phyloP scores from a whole-genome alignment of 2,329 filamentous ascomycete species.

The Seiridium cupressi region DNA sequence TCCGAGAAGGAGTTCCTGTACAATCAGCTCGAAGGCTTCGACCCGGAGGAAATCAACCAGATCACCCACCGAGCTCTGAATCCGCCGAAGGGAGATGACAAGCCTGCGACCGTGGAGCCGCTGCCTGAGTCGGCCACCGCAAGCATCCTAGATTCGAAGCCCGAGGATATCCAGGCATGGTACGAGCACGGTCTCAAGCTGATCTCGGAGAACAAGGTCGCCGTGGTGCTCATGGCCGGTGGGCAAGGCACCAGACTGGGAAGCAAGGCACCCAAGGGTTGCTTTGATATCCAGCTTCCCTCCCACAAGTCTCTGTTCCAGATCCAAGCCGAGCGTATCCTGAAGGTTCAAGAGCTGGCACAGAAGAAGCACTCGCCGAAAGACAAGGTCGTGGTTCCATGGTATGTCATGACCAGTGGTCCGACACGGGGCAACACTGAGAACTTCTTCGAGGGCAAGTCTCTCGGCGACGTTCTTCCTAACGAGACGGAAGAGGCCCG shows the following conservation, averaged over 20 bases:
- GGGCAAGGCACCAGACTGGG: slow-evolving; percentile 94
- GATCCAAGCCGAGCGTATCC: slow-evolving; percentile 93
- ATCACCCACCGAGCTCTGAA: slow-evolving; percentile 80
- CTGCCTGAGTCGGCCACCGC: slow-evolving; percentile 83
- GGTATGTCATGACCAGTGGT: slow-evolving; percentile 99
- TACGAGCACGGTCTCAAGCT: slow-evolving; percentile 81
- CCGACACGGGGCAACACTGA: slow-evolving; percentile 91
- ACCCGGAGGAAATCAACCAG: slow-evolving; percentile 83
- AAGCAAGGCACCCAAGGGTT: slow-evolving; percentile 94
- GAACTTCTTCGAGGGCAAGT: slow-evolving; percentile 67
- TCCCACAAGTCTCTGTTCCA: slow-evolving; percentile 95
- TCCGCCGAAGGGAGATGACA: slow-evolving; percentile 63
- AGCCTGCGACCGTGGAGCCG: slow-evolving; percentile 61
- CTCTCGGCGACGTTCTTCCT: slow-evolving; percentile 23
- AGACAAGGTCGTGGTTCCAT: slow-evolving; percentile 70
- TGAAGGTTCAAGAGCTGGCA: slow-evolving; percentile 79
- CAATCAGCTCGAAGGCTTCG: slow-evolving; percentile 77
- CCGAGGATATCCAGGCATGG: slow-evolving; percentile 78
- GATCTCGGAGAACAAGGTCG: slow-evolving; percentile 71
- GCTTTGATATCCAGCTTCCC: slow-evolving; percentile 92
- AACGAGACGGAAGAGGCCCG: slow-evolving; percentile 63
- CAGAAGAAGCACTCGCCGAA: slow-evolving; percentile 62
- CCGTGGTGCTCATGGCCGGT: slow-evolving; percentile 94
- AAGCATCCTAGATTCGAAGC: slow-evolving; percentile 85
- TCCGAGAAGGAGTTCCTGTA: slow-evolving; percentile 76